Base-by-base conservation (phyloP, 1,284 basidiomycete species). In the Ganoderma lingzhi region DNA sequence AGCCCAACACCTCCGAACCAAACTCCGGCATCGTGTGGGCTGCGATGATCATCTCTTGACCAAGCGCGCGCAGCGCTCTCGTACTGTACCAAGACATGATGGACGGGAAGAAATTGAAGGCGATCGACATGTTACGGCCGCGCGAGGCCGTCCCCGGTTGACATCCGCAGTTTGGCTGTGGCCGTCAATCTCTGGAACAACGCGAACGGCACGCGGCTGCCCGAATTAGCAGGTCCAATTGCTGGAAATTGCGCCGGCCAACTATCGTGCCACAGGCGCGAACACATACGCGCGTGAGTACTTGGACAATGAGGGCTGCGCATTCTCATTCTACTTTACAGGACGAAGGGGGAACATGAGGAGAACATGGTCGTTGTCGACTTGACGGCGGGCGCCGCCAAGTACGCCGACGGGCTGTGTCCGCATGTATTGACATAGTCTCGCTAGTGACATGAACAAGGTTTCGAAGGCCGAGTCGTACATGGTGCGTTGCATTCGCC, bases 151-250 rank as follows among this genome's bases (percentile, higher is more conserved):
- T 8, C 15, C 15, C 10, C n/a, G 37, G 56, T 39, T 35, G 53
- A 56, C 53, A 56, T n/a, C 56, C 56, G 56, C 56, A 59, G 56
- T 39, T 59, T 39, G 19, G 35, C n/a, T 39, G 56, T 56, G 30
- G 15, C 53, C 8, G 53, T 32, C 53, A 53, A 53, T 53, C 48
- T 23, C 30, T 56, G 53, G 53, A 56, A 30, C 32, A 56, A 17
- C 30, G 53, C 30, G 15, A 8, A 30, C 17, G 10, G 6, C 30
- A 30, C 30, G 15, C 53, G 53, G 23, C 53, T 35, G 30, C 30
- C 53, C 15, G 17, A 32, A 32, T 56, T 60, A 60, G 59, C 37
- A 32, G 19, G 23, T 10, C 48, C 48, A 53, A 53, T 53, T 28
- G 23, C 48, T 53, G 48, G n/a, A 28, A 48, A 19, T 23, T 9